Conservation (phyloP, 345 rosid species). For the Geranium brycei region DNA sequence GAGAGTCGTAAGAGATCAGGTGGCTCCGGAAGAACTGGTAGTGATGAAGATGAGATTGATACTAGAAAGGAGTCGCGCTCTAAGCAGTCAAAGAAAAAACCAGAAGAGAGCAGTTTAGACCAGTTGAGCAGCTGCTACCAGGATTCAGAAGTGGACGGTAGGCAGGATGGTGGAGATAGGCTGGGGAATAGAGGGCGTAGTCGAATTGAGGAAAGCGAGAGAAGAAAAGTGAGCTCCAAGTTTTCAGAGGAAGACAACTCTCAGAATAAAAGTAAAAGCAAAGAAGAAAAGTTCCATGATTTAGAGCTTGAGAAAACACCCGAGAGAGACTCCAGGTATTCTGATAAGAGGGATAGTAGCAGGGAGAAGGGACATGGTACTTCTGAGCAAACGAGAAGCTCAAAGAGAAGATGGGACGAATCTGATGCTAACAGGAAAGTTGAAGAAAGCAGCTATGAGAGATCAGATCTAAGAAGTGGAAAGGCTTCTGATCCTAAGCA, state of each 20-base stretch:
- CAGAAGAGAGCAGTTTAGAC: slow-evolving; percentile 86
- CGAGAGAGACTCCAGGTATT: slow-evolving; percentile 50
- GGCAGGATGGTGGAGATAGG: slow-evolving; percentile 54
- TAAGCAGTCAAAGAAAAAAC: slow-evolving; percentile 59
- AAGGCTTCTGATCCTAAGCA: slow-evolving; percentile 53
- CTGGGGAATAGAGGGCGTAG: slow-evolving; percentile 31
- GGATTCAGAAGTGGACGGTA: slow-evolving; percentile 69
- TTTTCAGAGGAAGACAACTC: slow-evolving; percentile 46
- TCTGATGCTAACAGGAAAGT: slow-evolving; percentile 30
- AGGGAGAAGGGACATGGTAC: slow-evolving; percentile 67
- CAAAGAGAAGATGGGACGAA: slow-evolving; percentile 90
- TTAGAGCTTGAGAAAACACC: slow-evolving; percentile 34
- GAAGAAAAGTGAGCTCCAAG: slow-evolving; percentile 41
- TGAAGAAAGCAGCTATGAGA: slow-evolving; percentile 40
- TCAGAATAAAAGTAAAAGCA: slow-evolving; percentile 41
- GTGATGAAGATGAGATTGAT: slow-evolving; percentile 64
- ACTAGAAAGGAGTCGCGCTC: slow-evolving; percentile 31
- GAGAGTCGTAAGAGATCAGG: slow-evolving; percentile 53
- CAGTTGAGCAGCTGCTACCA: slow-evolving; percentile 80
- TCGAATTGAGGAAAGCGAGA: slow-evolving; percentile 43
- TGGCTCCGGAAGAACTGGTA: slow-evolving; percentile 35
- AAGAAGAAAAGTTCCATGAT: slow-evolving; percentile 53
- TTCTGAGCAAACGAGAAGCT: slow-evolving; percentile 41
- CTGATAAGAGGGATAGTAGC: slow-evolving; percentile 56
- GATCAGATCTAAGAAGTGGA: slow-evolving; percentile 39